Evolutionary conservation across 176 grass and related monocot species (phyloP).

Genomic region (Paspalum vaginatum): DNA sequence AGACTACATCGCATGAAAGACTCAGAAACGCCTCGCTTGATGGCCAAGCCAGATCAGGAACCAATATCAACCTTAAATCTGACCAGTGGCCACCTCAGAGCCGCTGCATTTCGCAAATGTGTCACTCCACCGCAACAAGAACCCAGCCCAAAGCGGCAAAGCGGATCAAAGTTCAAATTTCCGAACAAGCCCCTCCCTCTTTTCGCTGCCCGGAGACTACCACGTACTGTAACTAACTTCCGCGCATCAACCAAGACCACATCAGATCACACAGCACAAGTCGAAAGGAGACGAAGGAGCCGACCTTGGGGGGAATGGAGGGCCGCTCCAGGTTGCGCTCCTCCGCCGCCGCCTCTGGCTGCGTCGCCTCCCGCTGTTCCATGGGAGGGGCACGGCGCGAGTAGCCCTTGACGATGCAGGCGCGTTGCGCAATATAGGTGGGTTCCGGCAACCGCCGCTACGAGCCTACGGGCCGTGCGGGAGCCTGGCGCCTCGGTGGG

Average conservation of each 20-base stretch:
- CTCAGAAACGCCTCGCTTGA: background rate
- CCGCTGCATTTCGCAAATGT: background rate
- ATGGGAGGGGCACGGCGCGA: constrained; percentile 40
- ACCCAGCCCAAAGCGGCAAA: background rate
- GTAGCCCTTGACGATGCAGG: constrained; percentile 32
- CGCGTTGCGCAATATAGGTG: constrained; percentile 32
- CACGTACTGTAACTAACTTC: constrained; percentile 2
- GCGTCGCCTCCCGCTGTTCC: constrained; percentile 52
- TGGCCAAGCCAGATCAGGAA: constrained; percentile 3
- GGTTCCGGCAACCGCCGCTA: constrained; percentile 22
- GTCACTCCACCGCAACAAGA: background rate
- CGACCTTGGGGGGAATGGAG: constrained; percentile 43
- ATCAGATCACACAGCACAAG: constrained; percentile 4
- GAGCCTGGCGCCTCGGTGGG: background rate
- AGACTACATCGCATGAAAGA: background rate
- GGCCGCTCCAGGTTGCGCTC: constrained; percentile 36
- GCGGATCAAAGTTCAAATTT: constrained; percentile 5
- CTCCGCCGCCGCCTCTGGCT: constrained; percentile 37
- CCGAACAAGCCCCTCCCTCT: background rate
- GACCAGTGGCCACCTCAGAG: background rate
- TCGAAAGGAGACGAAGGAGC: background rate
- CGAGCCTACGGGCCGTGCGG: constrained; percentile 15
- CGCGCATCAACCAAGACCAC: background rate
- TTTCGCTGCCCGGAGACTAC: background rate
- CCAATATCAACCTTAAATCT: constrained; percentile 11